phyloP scores from a whole-genome alignment of 2,329 filamentous ascomycete species.

The Coniella vitis region DNA sequence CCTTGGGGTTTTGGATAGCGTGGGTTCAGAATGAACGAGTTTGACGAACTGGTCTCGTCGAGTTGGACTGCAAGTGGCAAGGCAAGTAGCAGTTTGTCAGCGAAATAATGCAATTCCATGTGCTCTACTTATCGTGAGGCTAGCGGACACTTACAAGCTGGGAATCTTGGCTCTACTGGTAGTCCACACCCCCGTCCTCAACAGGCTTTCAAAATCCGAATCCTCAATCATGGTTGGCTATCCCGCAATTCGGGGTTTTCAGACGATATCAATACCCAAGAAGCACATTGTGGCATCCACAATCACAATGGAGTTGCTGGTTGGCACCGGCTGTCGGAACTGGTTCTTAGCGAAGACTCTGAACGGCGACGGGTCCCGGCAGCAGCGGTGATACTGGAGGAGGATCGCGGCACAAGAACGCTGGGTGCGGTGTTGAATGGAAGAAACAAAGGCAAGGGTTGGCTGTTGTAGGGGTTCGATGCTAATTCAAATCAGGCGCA shows the following conservation, averaged over 20 bases:
- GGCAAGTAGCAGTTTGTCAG: neutral
- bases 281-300: too few species aligned
- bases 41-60: slow-evolving; percentile 14
- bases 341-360: too few species aligned
- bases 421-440: too few species aligned
- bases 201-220: slow-evolving; percentile 38
- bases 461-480: too few species aligned
- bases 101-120: neutral
- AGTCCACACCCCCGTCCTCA: slow-evolving; percentile 44
- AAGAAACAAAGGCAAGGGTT: too few species aligned
- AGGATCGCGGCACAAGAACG: too few species aligned
- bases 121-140: neutral
- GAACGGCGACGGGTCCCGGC: too few species aligned
- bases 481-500: too few species aligned
- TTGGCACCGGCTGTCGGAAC: too few species aligned
- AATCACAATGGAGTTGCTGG: too few species aligned
- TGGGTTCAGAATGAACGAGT: slow-evolving; percentile 1
- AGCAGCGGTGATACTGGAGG: too few species aligned
- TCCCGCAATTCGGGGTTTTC: neutral
- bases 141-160: slow-evolving; percentile 24
- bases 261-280: too few species aligned
- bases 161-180: slow-evolving; percentile 37
- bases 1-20: neutral
- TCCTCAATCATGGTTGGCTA: slow-evolving; percentile 34
- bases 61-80: slow-evolving; percentile 5